These are phyloP conservation scores for Ananas comosus DNA, from an alignment of 176 grass and related monocot species.

Conservation along the genomic window DNA sequence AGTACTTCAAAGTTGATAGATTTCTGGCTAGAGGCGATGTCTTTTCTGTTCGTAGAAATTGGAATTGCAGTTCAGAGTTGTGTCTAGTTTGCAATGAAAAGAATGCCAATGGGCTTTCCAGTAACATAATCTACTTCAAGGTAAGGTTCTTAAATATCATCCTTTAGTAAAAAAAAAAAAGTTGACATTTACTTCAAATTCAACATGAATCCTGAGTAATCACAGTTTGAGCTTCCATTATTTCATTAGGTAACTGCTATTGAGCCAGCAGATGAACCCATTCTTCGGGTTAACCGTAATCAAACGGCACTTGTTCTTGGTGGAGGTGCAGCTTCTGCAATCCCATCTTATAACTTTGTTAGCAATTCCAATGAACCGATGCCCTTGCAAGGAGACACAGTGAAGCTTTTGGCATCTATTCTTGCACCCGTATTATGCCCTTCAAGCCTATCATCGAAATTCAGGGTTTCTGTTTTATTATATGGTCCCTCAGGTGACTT, in stretches of 20 bases:
- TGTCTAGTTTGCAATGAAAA: constrained; percentile 58
- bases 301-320: constrained; percentile 86
- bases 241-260: constrained; percentile 61
- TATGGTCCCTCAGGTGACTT: constrained; percentile 66
- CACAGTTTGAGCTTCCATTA: constrained; percentile 1
- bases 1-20: constrained; percentile 71
- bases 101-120: constrained; percentile 21
- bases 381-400: constrained; percentile 63
- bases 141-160: constrained; percentile 28
- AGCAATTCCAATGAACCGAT: constrained; percentile 32
- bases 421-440: constrained; percentile 74
- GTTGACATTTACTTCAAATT: not conserved
- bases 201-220: constrained; percentile 18
- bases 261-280: constrained; percentile 62
- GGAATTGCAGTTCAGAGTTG: constrained; percentile 49
- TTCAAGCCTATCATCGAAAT: constrained; percentile 69
- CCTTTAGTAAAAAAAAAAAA: not conserved
- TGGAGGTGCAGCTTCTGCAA: constrained; percentile 52
- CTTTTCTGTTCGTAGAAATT: constrained; percentile 56
- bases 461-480: constrained; percentile 71
- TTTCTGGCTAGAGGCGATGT: constrained; percentile 81
- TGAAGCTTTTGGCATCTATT: constrained; percentile 69
- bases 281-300: constrained; percentile 63
- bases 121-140: constrained; percentile 60
- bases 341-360: constrained; percentile 65